Evolutionary conservation across 169 alveolate genomes (phyloP).

Genomic region (Theileria equi): DNA sequence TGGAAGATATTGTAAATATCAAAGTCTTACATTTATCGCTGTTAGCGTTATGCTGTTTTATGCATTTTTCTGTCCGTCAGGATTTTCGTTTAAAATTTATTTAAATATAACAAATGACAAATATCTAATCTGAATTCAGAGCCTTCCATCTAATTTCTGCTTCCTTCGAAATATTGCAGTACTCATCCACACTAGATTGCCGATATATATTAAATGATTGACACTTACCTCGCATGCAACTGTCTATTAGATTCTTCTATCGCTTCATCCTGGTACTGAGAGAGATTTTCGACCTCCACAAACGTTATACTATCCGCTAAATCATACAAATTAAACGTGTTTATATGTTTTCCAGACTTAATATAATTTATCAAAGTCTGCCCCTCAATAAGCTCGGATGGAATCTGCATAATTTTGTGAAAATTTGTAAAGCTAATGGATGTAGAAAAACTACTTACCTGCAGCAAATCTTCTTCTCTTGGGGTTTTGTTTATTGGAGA

Average conservation of each 20-base stretch:
- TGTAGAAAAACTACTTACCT: too few relatives aligned
- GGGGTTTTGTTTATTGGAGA: too few relatives aligned
- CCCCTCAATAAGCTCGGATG: conserved; percentile 48
- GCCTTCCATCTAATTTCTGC: conserved; percentile 21
- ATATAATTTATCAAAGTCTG: conserved; percentile 7
- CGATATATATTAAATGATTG: neutral
- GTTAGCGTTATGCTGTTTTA: too few relatives aligned
- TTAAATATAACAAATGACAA: too few relatives aligned
- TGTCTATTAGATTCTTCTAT: neutral
- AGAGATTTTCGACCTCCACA: conserved; percentile 39
- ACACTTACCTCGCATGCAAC: conserved; percentile 7
- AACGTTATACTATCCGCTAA: conserved; percentile 55
- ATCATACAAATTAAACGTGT: conserved; percentile 41
- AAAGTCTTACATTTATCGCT: too few relatives aligned
- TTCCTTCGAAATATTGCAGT: conserved; percentile 10
- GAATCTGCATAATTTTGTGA: neutral
- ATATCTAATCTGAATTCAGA: too few relatives aligned
- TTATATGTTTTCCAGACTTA: conserved; percentile 11
- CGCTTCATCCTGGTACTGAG: conserved; percentile 38
- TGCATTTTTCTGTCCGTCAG: too few relatives aligned
- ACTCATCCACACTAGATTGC: conserved; percentile 10
- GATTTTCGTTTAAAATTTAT: too few relatives aligned
- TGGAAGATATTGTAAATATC: neutral
- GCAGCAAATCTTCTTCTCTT: too few relatives aligned
- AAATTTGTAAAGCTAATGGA: neutral